These are phyloP conservation scores for Termitomyces heimii DNA, from an alignment of 768 basidiomycete genomes.

Conservation along the genomic window DNA sequence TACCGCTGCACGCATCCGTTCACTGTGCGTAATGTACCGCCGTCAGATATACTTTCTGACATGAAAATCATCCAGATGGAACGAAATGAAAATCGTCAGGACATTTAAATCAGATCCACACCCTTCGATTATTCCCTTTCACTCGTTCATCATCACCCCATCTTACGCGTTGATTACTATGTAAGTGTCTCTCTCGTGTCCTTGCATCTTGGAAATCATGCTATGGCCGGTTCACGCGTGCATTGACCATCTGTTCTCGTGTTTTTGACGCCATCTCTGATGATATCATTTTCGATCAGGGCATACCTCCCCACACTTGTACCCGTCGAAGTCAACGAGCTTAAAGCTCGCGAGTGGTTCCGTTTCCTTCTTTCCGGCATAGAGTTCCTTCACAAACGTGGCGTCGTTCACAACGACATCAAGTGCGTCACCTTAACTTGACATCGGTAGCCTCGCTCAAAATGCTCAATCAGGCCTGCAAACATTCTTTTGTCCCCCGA, in stretches of 20 bases:
- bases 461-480: conserved; percentile 54
- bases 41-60: background rate
- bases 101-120: conserved; percentile 81
- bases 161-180: conserved; percentile 90
- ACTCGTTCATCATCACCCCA: conserved; percentile 90
- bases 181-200: conserved; percentile 40
- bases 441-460: background rate
- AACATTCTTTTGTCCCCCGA: conserved; percentile 84
- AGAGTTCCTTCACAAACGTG: conserved; percentile 76
- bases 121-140: conserved; percentile 89
- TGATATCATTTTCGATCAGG: conserved; percentile 41
- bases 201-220: background rate
- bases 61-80: conserved; percentile 58
- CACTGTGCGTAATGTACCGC: conserved; percentile 50
- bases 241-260: conserved; percentile 1
- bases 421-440: conserved; percentile 48
- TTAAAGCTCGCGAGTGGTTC: conserved; percentile 77
- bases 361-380: conserved; percentile 75
- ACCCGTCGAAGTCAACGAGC: conserved; percentile 83
- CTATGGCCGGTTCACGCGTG: conserved; percentile 3
- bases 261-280: conserved; percentile 12
- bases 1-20: conserved; percentile 84
- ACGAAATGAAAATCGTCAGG: conserved; percentile 95
- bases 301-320: conserved; percentile 80
- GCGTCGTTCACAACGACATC: conserved; percentile 91